A percentile compares a stretch with the other conserved stretches of the same genome.
Evolutionary conservation across 176 grass and related monocot species (phyloP).

Genomic region (Neostapfia colusana): DNA sequence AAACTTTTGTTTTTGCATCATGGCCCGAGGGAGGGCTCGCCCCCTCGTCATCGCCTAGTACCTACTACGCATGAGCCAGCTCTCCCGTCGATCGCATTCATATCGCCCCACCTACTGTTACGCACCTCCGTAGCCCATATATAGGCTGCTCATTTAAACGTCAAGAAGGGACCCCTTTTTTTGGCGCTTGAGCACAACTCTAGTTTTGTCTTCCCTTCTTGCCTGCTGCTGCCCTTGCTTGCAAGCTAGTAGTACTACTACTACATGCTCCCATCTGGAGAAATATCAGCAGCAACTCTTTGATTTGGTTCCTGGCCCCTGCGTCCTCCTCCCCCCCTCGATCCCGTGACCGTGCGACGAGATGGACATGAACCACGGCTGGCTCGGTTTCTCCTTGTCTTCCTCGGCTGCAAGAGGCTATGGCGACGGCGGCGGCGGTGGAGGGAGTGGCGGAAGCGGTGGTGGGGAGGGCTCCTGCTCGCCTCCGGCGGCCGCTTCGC

Average conservation of each 20-base stretch:
- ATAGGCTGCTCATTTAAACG: slow-evolving; percentile 38
- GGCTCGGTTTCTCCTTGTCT: slow-evolving; percentile 75
- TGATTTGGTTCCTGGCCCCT: slow-evolving; percentile 21
- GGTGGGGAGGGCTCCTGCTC: slow-evolving; percentile 43
- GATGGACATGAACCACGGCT: slow-evolving; percentile 66
- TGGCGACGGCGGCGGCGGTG: slow-evolving; percentile 19
- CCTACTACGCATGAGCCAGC: neutral
- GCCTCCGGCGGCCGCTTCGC: slow-evolving; percentile 24
- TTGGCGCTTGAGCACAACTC: slow-evolving; percentile 23
- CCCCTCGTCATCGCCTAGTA: neutral
- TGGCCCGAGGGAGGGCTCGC: too few relatives aligned
- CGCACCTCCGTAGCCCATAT: slow-evolving; percentile 10
- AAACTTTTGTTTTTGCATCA: slow-evolving; percentile 46
- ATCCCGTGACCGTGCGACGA: neutral
- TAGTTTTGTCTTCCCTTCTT: neutral
- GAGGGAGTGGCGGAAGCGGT: neutral
- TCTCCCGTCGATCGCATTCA: slow-evolving; percentile 16
- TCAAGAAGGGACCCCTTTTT: slow-evolving; percentile 31
- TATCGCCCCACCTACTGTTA: slow-evolving; percentile 13
- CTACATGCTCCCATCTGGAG: neutral
- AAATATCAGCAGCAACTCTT: slow-evolving; percentile 14
- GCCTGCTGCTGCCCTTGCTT: slow-evolving; percentile 36
- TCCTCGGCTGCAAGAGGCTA: slow-evolving; percentile 32
- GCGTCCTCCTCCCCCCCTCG: neutral
- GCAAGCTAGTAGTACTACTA: neutral